Base-by-base conservation (phyloP, 1,139 yeast species). In the Nadsonia commutata region DNA sequence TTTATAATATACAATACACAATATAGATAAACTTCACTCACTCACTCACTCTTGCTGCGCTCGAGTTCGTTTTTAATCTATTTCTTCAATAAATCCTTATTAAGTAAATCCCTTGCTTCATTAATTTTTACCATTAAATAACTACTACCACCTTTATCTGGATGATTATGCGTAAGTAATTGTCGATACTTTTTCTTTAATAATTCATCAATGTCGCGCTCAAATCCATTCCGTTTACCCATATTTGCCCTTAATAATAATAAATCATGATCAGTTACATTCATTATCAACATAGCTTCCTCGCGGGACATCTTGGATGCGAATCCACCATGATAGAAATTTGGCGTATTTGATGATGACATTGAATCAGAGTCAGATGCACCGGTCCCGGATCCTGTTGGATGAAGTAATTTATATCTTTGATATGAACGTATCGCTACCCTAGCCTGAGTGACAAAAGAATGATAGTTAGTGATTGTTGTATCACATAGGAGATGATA, bases 71-170 rank as follows among this genome's bases (percentile, higher is more conserved):
- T 7, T 23, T 18, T 6, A 22, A 20, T 17, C 3, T 36, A 20
- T 21, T 37, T 38, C 38, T 37, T 40, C 36, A 43, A 45, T 8
- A 45, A 45, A 37, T 46, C 43, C 39, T 43, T 43, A 44, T 78
- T 83, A 43, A 81, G 60, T 1, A 79, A 58, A 39, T 78, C 84
- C 50, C 74, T 76, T 1, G 94, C 94, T 56, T 77, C 79, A 57
- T 83, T 82, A 47, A 83, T 76, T 56, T 82, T 80, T 67, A 77
- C 76, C 2, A 84, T 78, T 41, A 82, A 50, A 53, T 76, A 81
- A 43, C 73, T 71, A 50, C 85, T 77, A 0, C 94, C 94, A 4
- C 81, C 78, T 50, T 70, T 71, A 57, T 82, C 94, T 0, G 94
- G 94, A 56, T 82, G 94, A 53, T 75, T 83, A 43, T 66, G 54